Evolutionary conservation across 2,329 filamentous ascomycete genomes (phyloP).

Genomic region (Sodiomyces alkalinus): DNA sequence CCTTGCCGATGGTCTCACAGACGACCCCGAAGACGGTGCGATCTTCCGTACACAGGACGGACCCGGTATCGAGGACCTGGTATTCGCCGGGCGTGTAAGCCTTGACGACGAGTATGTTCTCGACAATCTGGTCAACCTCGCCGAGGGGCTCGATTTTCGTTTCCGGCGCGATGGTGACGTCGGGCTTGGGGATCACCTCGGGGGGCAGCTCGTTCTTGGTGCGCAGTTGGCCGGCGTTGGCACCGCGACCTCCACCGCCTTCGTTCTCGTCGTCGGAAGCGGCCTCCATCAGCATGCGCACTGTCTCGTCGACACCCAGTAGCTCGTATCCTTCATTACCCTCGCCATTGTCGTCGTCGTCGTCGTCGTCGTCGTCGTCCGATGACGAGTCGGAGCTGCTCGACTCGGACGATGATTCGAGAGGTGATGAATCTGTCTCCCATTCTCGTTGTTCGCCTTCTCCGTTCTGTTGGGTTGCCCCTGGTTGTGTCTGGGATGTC

Average conservation of each 20-base stretch:
- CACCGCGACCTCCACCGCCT: conserved; percentile 21
- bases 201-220: conserved; percentile 70
- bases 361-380: too few species aligned
- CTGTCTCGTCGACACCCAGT: conserved; percentile 68
- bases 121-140: conserved; percentile 59
- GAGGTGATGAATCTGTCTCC: conserved; percentile 67
- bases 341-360: conserved; percentile 36
- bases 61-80: conserved; percentile 70
- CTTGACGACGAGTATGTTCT: conserved; percentile 63
- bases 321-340: conserved; percentile 52
- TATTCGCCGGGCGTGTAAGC: conserved; percentile 68
- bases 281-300: conserved; percentile 69
- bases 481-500: conserved; percentile 2
- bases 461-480: conserved; percentile 12
- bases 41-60: conserved; percentile 65
- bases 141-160: conserved; percentile 69
- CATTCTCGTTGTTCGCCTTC: conserved; percentile 52
- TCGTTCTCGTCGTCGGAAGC: conserved; percentile 72
- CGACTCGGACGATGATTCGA: conserved; percentile 50
- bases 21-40: conserved; percentile 66
- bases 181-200: conserved; percentile 53
- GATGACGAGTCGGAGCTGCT: conserved; percentile 44
- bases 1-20: conserved; percentile 73
- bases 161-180: conserved; percentile 60
- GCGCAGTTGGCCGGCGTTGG: conserved; percentile 36